A percentile compares a stretch with the other conserved stretches of the same genome.
Evolutionary conservation across 1,284 basidiomycete species (phyloP).

Genomic region (Boletus albobrunnescens): DNA sequence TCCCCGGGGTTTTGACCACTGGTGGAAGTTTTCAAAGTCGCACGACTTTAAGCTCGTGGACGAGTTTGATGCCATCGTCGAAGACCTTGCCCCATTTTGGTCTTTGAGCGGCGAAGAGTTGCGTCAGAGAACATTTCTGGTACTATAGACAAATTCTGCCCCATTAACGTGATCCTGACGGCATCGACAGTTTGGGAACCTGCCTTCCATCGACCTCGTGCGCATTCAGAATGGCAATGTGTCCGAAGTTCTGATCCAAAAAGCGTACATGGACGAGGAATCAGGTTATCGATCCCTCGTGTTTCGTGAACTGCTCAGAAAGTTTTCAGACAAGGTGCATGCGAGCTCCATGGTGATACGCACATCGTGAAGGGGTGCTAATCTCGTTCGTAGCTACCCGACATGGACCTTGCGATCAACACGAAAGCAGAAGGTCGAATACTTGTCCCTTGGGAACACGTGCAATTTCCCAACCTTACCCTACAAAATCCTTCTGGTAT

Average conservation of each 20-base stretch:
- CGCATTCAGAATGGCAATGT: conserved; percentile 65
- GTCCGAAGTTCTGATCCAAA: conserved; percentile 58
- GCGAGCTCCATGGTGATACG: conserved; percentile 14
- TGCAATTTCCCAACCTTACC: conserved; percentile 66
- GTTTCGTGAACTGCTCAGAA: conserved; percentile 69
- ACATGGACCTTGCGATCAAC: conserved; percentile 91
- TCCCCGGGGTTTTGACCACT: conserved; percentile 84
- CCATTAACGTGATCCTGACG: neutral
- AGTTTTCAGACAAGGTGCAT: conserved; percentile 63
- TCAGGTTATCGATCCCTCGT: conserved; percentile 75
- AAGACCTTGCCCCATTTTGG: conserved; percentile 83
- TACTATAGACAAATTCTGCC: conserved; percentile 27
- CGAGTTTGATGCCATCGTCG: conserved; percentile 82
- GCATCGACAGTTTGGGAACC: conserved; percentile 57
- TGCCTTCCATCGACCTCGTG: conserved; percentile 83
- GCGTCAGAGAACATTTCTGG: conserved; percentile 27
- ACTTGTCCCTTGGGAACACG: conserved; percentile 83
- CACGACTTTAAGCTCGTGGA: conserved; percentile 80
- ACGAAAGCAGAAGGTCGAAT: conserved; percentile 89
- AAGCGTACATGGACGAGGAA: conserved; percentile 60
- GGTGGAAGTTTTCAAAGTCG: conserved; percentile 79
- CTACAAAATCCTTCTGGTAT: conserved; percentile 49
- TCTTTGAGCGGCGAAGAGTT: conserved; percentile 69
- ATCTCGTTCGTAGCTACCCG: conserved; percentile 57
- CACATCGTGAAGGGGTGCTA: conserved; percentile 5